phyloP scores from a whole-genome alignment of 768 basidiomycete species.

The Pluteus cervinus region DNA sequence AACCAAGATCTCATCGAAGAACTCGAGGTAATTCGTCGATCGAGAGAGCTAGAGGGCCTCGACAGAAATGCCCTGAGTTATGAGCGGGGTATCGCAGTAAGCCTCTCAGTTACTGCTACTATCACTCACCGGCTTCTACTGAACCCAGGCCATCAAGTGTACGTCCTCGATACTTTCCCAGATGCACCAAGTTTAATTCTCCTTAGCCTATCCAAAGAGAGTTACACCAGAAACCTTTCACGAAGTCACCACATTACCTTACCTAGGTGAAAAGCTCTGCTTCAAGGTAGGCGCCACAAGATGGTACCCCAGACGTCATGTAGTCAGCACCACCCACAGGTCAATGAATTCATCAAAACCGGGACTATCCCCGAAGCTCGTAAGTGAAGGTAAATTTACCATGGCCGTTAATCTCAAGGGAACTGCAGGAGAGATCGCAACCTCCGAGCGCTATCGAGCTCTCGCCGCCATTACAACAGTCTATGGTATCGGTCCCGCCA shows the following conservation, averaged over 20 bases:
- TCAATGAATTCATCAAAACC: constrained; percentile 52
- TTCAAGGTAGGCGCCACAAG: constrained; percentile 48
- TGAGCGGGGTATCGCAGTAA: constrained; percentile 62
- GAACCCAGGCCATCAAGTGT: no score
- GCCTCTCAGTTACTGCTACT: no score
- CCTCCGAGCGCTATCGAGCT: constrained; percentile 47
- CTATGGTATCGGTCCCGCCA: constrained; percentile 72
- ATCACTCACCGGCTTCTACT: no score
- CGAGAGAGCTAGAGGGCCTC: constrained; percentile 62
- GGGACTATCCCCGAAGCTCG: constrained; percentile 59
- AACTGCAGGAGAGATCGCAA: constrained; percentile 41
- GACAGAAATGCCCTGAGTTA: constrained; percentile 67
- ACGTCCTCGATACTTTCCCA: background rate
- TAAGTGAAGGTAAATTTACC: constrained; percentile 17
- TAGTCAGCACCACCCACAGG: constrained; percentile 32
- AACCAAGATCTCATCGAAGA: constrained; percentile 62
- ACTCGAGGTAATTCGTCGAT: constrained; percentile 50
- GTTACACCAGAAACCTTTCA: constrained; percentile 32
- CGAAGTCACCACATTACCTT: constrained; percentile 38
- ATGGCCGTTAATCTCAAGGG: constrained; percentile 26
- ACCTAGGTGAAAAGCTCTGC: constrained; percentile 43
- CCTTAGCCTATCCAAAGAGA: constrained; percentile 40
- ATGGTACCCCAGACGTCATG: no score
- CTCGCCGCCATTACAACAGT: constrained; percentile 56
- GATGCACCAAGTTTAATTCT: background rate